phyloP scores from a whole-genome alignment of 2,329 filamentous ascomycete species.

The Trichoderma koningiopsis region DNA sequence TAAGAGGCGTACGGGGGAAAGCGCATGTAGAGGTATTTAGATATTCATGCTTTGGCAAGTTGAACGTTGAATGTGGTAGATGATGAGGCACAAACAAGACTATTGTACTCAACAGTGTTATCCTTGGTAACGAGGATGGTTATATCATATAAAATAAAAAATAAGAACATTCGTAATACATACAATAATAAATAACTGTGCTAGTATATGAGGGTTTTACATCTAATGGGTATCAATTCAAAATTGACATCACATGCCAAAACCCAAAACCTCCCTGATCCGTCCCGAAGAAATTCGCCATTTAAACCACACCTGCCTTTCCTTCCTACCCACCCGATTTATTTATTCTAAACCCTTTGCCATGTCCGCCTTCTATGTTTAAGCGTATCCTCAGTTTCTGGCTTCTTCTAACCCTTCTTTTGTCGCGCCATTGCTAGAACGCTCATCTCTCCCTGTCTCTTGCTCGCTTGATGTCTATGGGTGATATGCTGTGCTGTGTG shows the following conservation, averaged over 20 bases:
- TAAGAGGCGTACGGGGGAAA: constrained; percentile 19
- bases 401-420: background rate
- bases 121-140: background rate
- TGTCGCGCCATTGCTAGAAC: constrained; percentile 3
- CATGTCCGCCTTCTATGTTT: background rate
- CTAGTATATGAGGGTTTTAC: constrained; percentile 1
- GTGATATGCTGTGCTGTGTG: background rate
- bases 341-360: background rate
- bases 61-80: constrained; percentile 6
- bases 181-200: background rate
- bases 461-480: background rate
- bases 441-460: background rate
- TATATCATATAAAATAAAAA: background rate
- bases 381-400: background rate
- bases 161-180: background rate
- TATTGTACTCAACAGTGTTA: background rate
- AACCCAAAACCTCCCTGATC: background rate
- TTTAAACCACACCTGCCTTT: background rate
- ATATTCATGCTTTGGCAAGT: background rate
- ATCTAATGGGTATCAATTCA: constrained; percentile 26
- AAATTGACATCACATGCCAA: constrained; percentile 18
- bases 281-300: constrained; percentile 13
- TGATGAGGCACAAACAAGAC: background rate
- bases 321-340: background rate
- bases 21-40: constrained; percentile 6